Base-by-base conservation (phyloP, 306 rosid genomes). In the Vigna hirtella region DNA sequence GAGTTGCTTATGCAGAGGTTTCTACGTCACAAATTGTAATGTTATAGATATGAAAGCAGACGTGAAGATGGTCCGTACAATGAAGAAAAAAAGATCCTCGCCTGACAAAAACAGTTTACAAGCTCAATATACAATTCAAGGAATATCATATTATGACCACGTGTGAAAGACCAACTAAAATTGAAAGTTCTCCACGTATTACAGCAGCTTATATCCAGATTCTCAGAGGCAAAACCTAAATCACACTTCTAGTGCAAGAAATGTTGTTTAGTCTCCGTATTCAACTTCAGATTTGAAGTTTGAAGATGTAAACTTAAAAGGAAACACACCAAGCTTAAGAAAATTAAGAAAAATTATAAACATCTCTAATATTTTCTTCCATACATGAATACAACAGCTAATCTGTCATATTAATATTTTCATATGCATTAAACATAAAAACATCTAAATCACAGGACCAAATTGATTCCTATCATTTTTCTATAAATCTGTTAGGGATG, bases 381-480 rank as follows among this genome's bases (percentile, higher is more conserved):
- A 28, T 42, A 22, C 20, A 45, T 17, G 62, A 56, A 45, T 69
- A 32, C 11, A 49, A 79, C 34, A 59, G 72, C 65, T 79, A 77
- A 55, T 26, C 45, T 22, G n/a, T 67, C 66, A 7, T 34, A 57
- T 57, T 16, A 64, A 47, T 7, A 13, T 4, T 24, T 24, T 64
- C 56, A 59, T 17, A 45, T 10, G 30, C 14, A 50, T n/a, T 43
- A 79, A 10, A 28, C 56, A 57, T 34, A n/a, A 42, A 52, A 61
- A 50, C 30, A 36, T 7, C 7, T 16, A 61, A 53, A 42, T 42
- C 50, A 36, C 24, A 70, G 15, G 55, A 38, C 16, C 64, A 42
- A 48, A 59, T 48, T 26, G 67, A 72, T 51, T 62, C 48, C 56
- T 5, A 58, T 59, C 70, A 14, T 18, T 71, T 71, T 36, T 63